Percentiles rank a stretch among this genome's conserved stretches.
Evolutionary conservation across 352 stramenopile genomes (phyloP).

Genomic region (Phytopythium oedochilum): DNA sequence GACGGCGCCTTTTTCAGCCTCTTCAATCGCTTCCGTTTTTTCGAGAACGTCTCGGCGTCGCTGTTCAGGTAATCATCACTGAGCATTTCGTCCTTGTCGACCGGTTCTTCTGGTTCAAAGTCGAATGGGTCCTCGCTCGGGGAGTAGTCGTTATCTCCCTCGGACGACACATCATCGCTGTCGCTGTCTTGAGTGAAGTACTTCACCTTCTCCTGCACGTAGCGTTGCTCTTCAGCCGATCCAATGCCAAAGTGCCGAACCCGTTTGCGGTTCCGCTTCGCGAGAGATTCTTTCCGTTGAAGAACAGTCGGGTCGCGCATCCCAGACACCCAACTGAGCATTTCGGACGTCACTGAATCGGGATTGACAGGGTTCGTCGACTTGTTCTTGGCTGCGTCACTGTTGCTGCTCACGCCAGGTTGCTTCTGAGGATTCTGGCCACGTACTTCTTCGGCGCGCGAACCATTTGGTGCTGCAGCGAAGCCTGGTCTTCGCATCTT

Average conservation of each 20-base stretch:
- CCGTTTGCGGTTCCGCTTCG: constrained; percentile 31
- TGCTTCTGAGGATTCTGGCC: background rate
- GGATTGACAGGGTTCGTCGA: background rate
- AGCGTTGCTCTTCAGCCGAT: constrained; percentile 34
- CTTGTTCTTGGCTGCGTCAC: background rate
- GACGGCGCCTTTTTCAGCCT: constrained; percentile 17
- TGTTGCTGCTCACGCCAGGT: background rate
- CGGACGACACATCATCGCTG: constrained; percentile 14
- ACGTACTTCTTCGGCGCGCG: background rate
- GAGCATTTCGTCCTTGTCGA: constrained; percentile 30
- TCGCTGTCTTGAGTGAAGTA: constrained; percentile 34
- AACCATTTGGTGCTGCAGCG: background rate
- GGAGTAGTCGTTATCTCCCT: constrained; percentile 36
- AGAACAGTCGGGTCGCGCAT: constrained; percentile 52
- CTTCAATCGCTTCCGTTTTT: constrained; percentile 15
- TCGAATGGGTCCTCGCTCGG: constrained; percentile 29
- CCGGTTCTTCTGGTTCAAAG: constrained; percentile 24
- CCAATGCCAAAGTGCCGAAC: constrained; percentile 30
- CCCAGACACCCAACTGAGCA: constrained; percentile 53
- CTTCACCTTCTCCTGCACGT: constrained; percentile 28
- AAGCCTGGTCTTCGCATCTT: background rate
- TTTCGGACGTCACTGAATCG: constrained; percentile 32
- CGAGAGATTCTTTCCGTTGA: constrained; percentile 45
- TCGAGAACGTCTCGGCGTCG: constrained; percentile 12
- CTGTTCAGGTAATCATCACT: constrained; percentile 46